These are phyloP conservation scores for Fusarium equiseti DNA, from an alignment of 2,329 filamentous ascomycete species.

Conservation along the genomic window DNA sequence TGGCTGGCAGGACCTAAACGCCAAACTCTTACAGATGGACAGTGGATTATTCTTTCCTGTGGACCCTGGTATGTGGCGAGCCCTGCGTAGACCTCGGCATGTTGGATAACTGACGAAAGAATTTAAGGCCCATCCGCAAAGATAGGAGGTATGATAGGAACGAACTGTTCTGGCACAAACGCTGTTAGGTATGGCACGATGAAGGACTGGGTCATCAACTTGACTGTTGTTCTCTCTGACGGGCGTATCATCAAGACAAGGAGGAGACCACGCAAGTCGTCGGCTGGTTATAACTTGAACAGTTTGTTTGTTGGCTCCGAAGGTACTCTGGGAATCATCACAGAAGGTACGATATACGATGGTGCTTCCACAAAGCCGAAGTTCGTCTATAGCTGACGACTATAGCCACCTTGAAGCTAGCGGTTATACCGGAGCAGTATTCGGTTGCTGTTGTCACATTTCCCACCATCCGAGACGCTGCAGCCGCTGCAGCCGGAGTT, in stretches of 20 bases:
- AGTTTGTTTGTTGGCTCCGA: constrained; percentile 84
- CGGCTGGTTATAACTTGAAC: constrained; percentile 86
- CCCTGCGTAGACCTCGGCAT: too few relatives aligned
- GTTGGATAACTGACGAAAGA: constrained; percentile 1
- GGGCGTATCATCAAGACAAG: constrained; percentile 84
- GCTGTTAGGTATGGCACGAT: constrained; percentile 86
- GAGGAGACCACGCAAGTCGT: constrained; percentile 81
- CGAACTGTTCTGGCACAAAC: constrained; percentile 82
- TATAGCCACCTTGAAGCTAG: constrained; percentile 79
- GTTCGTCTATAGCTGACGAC: constrained; percentile 11
- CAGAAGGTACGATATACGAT: constrained; percentile 65
- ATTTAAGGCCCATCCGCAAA: constrained; percentile 71
- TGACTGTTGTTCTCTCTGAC: constrained; percentile 84
- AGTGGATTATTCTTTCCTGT: constrained; percentile 90
- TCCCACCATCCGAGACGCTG: constrained; percentile 80
- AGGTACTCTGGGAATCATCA: constrained; percentile 84
- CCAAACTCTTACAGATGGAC: constrained; percentile 73
- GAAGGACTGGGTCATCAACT: constrained; percentile 88
- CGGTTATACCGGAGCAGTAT: constrained; percentile 79
- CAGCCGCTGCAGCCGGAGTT: constrained; percentile 78
- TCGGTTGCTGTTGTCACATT: constrained; percentile 86
- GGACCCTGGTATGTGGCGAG: constrained; percentile 73
- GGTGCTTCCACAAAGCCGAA: not conserved
- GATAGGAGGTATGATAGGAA: constrained; percentile 87
- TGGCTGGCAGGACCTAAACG: constrained; percentile 92